Percentiles rank a stretch among this genome's conserved stretches.
phyloP scores from a whole-genome alignment of 1,284 basidiomycete genomes.

The Austropuccinia psidii region DNA sequence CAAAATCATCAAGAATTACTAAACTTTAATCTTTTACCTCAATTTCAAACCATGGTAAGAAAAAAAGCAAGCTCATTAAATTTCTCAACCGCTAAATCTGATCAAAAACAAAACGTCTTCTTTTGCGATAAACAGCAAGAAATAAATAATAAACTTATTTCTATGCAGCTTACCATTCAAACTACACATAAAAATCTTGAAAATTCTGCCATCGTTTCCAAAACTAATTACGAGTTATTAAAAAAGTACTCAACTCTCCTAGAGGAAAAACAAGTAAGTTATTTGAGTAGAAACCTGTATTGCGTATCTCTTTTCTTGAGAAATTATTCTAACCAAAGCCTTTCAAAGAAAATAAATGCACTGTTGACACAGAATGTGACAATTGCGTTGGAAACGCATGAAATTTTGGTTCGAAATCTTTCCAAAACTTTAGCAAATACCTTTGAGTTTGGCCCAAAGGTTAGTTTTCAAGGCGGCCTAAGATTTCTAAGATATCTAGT shows the following conservation, averaged over 20 bases:
- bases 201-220: neutral
- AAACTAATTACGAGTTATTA: neutral
- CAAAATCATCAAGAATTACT: too few relatives aligned
- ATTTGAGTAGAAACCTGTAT: neutral
- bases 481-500: too few relatives aligned
- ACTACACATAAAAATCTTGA: slow-evolving; percentile 8
- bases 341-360: too few relatives aligned
- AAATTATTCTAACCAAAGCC: neutral
- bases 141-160: neutral
- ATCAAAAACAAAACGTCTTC: too few relatives aligned
- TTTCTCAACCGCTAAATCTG: too few relatives aligned
- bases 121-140: neutral
- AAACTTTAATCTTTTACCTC: too few relatives aligned
- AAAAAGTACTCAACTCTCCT: neutral
- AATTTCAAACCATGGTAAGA: too few relatives aligned
- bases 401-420: neutral
- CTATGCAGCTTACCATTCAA: neutral
- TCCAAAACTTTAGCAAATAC: neutral
- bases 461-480: too few relatives aligned
- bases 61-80: too few relatives aligned
- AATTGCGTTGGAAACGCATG: too few relatives aligned
- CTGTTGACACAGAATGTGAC: too few relatives aligned
- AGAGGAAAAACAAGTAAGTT: slow-evolving; percentile 9
- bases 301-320: neutral
- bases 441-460: neutral